phyloP scores from a whole-genome alignment of 192 early-diverging fungal species.

The Kickxella alabastrina region DNA sequence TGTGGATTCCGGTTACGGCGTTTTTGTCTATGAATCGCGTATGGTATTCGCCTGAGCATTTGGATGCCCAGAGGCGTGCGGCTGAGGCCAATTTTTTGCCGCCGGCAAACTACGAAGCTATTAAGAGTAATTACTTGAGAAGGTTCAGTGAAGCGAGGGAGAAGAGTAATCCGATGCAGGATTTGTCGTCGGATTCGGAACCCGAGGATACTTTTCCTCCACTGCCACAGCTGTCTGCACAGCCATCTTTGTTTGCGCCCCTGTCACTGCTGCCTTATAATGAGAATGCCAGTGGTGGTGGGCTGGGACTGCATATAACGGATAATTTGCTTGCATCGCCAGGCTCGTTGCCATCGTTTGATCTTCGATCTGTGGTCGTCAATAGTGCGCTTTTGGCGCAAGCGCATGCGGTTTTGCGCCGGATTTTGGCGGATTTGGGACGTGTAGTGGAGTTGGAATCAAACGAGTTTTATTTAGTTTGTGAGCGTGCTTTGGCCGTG shows the following conservation, averaged over 20 bases:
- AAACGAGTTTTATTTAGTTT: conserved; percentile 32
- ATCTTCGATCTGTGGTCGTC: conserved; percentile 4
- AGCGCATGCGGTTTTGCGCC: conserved; percentile 10
- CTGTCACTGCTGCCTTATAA: no score
- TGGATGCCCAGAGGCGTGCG: conserved; percentile 18
- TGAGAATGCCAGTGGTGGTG: conserved; percentile 1
- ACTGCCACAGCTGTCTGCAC: no score
- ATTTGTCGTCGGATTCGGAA: conserved; percentile 35
- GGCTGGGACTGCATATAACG: conserved; percentile 4
- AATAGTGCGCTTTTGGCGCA: conserved; percentile 16
- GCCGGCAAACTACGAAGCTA: conserved; percentile 38
- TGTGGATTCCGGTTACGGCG: conserved; percentile 47
- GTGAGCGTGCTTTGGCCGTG: conserved; percentile 27
- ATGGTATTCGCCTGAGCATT: conserved; percentile 38
- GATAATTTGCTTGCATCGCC: no score
- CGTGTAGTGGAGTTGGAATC: conserved; percentile 27
- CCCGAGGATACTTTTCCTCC: no score
- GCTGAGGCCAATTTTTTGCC: conserved; percentile 25
- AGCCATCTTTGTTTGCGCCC: no score
- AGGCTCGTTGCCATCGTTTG: no score
- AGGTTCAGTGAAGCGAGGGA: conserved; percentile 14
- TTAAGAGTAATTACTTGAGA: conserved; percentile 36
- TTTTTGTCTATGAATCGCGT: conserved; percentile 51
- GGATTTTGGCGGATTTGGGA: conserved; percentile 16
- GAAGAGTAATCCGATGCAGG: conserved; percentile 1